Base-by-base conservation (phyloP, 495 filamentous ascomycete species). In the Copromyces sp. region DNA sequence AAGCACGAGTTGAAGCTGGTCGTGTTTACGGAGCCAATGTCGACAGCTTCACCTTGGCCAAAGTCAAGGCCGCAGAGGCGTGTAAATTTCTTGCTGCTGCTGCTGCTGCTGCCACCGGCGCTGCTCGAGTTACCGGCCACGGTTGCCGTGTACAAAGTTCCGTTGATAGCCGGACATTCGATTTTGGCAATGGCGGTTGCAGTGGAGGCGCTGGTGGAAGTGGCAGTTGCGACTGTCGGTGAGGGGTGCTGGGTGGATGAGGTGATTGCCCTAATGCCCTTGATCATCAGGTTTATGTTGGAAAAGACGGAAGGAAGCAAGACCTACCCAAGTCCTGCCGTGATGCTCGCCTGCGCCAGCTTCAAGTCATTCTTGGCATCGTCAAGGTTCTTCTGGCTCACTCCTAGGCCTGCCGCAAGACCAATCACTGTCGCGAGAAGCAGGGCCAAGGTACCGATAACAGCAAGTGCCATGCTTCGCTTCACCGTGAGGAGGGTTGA, bases 41-140 rank as follows among this genome's bases (percentile, higher is more conserved):
- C 82, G 17, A 29, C 68, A n/a, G 79, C 80, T 69, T 80, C 77
- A 29, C 72, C 74, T 4, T 65, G n/a, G 17, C 78, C 76, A 73
- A 80, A 82, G 73, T 83, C 81, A 68, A 78, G 37, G 9, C 81
- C 82, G 74, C 82, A 83, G 44, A 78, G 71, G 4, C 78, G 72
- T 47, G 74, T 69, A 76, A 82, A 82, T 40, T 39, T 41, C 71
- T 81, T 79, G 20, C 71, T 74, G n/a, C n/a, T n/a, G n/a, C n/a
- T n/a, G n/a, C n/a, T 72, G 59, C n/a, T 74, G 35, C 74, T 76
- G 53, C 53, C 29, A 17, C 29, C 53, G 53, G 53, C 29, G 53
- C 53, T 65, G 53, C 29, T 65, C 0, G 53, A 35, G 29, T 17
- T 65, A 37, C 53, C 29, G 8, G 38, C n/a, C 32, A 40, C 72